Percentiles rank a stretch among this genome's conserved stretches.
Evolutionary conservation across 2,329 filamentous ascomycete genomes (phyloP).

Genomic region (Alternaria ventricosa): DNA sequence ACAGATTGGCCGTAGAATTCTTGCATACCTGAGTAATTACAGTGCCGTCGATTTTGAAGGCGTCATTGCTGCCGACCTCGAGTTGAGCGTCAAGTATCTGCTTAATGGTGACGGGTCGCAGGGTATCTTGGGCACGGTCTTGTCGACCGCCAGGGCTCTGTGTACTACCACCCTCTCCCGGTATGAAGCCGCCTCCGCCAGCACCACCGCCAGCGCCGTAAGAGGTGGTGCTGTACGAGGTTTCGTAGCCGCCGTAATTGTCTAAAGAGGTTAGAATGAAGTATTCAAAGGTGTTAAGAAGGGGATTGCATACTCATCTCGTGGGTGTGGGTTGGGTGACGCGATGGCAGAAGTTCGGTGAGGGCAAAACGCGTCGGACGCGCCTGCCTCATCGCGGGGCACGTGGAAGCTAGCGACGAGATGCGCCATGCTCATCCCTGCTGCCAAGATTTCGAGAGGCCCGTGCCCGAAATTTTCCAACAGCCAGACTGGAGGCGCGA

Average conservation of each 20-base stretch:
- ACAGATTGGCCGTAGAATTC: not conserved
- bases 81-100: constrained; percentile 81
- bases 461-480: constrained; percentile 34
- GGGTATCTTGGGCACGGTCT: constrained; percentile 77
- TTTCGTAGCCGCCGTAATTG: constrained; percentile 49
- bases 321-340: constrained; percentile 14
- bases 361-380: constrained; percentile 41
- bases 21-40: constrained; percentile 66
- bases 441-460: constrained; percentile 35
- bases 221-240: constrained; percentile 58
- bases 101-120: constrained; percentile 94
- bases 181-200: constrained; percentile 67
- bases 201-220: constrained; percentile 63
- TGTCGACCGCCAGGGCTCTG: constrained; percentile 50
- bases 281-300: not conserved
- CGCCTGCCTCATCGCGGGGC: constrained; percentile 29
- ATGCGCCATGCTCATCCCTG: constrained; percentile 10
- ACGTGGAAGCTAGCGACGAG: constrained; percentile 15
- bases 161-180: constrained; percentile 57
- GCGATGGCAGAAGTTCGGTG: constrained; percentile 14
- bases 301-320: constrained; percentile 26
- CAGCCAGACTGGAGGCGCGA: constrained; percentile 2
- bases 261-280: constrained; percentile 25
- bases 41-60: constrained; percentile 79
- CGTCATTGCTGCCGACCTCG: constrained; percentile 63